These are phyloP conservation scores for Epichloe aotearoae DNA, from an alignment of 2,329 filamentous ascomycete genomes.

Conservation along the genomic window DNA sequence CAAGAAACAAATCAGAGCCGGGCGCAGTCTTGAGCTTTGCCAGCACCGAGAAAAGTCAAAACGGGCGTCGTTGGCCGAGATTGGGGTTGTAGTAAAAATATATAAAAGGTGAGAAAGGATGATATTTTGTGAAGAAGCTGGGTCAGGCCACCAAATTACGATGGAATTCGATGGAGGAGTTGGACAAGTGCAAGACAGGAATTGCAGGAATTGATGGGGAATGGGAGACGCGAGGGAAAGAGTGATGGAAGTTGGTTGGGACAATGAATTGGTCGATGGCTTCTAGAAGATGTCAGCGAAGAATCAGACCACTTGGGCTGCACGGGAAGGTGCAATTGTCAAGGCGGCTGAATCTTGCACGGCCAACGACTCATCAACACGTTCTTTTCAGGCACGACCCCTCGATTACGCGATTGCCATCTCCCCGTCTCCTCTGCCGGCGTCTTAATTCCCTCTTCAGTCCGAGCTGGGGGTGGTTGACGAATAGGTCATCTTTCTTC, in stretches of 20 bases:
- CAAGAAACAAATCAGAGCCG: background rate
- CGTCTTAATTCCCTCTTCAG: background rate
- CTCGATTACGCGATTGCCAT: background rate
- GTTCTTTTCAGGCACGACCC: background rate
- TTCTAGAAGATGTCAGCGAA: conserved; percentile 21
- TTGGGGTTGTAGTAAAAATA: background rate
- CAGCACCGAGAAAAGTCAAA: background rate
- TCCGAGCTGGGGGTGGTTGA: background rate
- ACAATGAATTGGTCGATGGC: conserved; percentile 3
- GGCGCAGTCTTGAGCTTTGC: conserved; percentile 1
- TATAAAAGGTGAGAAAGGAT: background rate
- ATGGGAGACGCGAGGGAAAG: conserved; percentile 4
- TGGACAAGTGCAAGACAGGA: background rate
- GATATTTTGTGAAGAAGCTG: background rate
- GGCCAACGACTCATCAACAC: background rate
- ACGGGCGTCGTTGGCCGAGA: background rate
- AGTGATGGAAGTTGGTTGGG: conserved; percentile 4
- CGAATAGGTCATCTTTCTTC: background rate
- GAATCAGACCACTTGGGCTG: conserved; percentile 4
- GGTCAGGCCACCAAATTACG: background rate
- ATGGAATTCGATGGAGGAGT: background rate
- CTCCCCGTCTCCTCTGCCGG: background rate
- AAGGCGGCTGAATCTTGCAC: background rate
- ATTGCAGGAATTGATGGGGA: background rate
- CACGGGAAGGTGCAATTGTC: background rate